These are phyloP conservation scores for Calonectria pauciramosa DNA, from an alignment of 2,329 filamentous ascomycete species.

Conservation along the genomic window DNA sequence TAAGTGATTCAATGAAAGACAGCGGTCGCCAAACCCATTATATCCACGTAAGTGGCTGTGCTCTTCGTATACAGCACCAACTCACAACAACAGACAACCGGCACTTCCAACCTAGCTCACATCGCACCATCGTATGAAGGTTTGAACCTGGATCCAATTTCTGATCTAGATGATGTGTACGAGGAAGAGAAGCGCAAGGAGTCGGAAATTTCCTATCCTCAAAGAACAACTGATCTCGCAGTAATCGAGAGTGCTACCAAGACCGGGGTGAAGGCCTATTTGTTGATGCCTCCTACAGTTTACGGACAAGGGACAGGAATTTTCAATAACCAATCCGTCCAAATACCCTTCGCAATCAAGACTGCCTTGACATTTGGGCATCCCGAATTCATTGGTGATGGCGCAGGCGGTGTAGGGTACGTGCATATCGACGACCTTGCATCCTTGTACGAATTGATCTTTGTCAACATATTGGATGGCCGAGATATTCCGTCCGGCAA, in stretches of 20 bases:
- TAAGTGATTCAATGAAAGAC: background rate
- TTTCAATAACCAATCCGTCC: background rate
- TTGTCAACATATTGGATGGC: background rate
- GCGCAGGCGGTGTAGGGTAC: background rate
- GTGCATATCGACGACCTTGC: background rate
- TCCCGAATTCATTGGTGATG: background rate
- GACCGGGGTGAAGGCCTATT: background rate
- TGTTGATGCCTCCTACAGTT: background rate
- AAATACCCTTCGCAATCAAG: background rate
- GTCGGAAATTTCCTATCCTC: background rate
- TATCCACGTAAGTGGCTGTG: background rate
- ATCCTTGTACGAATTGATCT: background rate
- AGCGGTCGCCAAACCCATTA: background rate
- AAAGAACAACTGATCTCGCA: background rate
- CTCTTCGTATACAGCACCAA: background rate
- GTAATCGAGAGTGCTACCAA: background rate
- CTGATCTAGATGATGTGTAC: background rate
- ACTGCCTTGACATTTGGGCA: background rate
- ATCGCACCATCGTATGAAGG: background rate
- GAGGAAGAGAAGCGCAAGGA: background rate
- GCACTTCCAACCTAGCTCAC: background rate
- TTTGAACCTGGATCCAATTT: background rate
- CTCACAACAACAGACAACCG: background rate
- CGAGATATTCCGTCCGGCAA: background rate
- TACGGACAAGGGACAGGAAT: background rate